A percentile compares a stretch with the other conserved stretches of the same genome.
Evolutionary conservation across 768 basidiomycete species (phyloP).

Genomic region (Leucosporidium scottii): DNA sequence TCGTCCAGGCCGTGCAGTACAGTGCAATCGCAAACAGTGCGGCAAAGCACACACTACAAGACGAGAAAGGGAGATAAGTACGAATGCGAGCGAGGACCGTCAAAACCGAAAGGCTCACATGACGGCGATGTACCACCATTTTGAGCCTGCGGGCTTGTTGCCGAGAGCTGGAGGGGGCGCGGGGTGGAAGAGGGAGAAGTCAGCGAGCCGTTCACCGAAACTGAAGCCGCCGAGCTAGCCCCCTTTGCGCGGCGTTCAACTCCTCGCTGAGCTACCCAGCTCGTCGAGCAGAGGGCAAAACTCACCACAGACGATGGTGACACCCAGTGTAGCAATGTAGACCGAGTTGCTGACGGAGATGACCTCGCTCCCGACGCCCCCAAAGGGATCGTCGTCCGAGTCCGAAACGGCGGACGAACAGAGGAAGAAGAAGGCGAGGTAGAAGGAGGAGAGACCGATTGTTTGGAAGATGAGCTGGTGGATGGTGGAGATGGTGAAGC

Average conservation of each 20-base stretch:
- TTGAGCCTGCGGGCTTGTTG: conserved; percentile 69
- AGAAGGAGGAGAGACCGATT: conserved; percentile 32
- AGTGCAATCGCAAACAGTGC: conserved; percentile 53
- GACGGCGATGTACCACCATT: conserved; percentile 70
- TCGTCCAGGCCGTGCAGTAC: conserved; percentile 75
- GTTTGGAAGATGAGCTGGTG: conserved; percentile 40
- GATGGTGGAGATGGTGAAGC: too few species aligned
- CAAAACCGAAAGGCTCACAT: conserved; percentile 46
- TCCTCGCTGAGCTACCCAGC: too few species aligned
- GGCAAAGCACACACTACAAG: conserved; percentile 56
- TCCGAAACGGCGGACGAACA: conserved; percentile 67
- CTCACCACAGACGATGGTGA: conserved; percentile 60
- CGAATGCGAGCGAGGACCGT: too few species aligned
- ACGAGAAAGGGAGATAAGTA: too few species aligned
- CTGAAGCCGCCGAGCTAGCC: too few species aligned
- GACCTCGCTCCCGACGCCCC: conserved; percentile 61
- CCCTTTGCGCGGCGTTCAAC: too few species aligned
- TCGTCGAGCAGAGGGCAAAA: too few species aligned
- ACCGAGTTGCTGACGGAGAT: conserved; percentile 57
- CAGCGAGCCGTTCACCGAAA: too few species aligned
- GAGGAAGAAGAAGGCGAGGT: conserved; percentile 59
- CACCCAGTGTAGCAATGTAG: conserved; percentile 76
- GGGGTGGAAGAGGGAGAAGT: background rate
- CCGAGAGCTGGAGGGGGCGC: conserved; percentile 57
- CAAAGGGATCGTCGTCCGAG: conserved; percentile 60